Evolutionary conservation across 2,329 filamentous ascomycete genomes (phyloP).

Genomic region (Cladobotryum protrusum): DNA sequence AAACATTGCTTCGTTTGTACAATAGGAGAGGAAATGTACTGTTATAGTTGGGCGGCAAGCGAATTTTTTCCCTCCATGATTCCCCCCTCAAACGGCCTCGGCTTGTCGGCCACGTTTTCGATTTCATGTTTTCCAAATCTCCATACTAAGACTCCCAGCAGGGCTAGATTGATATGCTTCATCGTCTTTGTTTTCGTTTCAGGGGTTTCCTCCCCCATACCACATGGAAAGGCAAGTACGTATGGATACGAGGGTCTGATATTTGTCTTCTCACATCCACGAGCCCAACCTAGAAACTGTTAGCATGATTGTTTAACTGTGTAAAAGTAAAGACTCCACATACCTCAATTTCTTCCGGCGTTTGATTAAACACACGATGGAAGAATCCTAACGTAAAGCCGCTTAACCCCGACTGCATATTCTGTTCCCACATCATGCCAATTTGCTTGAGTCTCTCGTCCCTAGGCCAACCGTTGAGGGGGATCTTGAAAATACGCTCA

Average conservation of each 20-base stretch:
- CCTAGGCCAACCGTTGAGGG: slow-evolving; percentile 49
- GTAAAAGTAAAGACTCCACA: slow-evolving; percentile 10
- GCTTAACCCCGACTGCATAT: slow-evolving; percentile 37
- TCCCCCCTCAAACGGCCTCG: too few species aligned
- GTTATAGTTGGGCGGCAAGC: too few species aligned
- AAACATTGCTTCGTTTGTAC: too few species aligned
- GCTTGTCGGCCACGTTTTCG: too few species aligned
- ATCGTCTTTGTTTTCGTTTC: neutral
- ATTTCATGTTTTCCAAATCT: too few species aligned
- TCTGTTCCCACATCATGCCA: slow-evolving; percentile 40
- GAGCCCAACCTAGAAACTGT: slow-evolving; percentile 34
- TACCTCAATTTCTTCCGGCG: slow-evolving; percentile 44
- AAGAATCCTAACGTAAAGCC: slow-evolving; percentile 38
- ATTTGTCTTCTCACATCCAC: slow-evolving; percentile 44
- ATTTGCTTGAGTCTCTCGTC: slow-evolving; percentile 37
- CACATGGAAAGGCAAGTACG: slow-evolving; percentile 44
- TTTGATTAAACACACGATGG: slow-evolving; percentile 34
- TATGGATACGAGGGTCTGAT: slow-evolving; percentile 40
- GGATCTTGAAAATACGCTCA: slow-evolving; percentile 47
- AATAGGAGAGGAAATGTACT: too few species aligned
- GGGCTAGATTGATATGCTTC: neutral
- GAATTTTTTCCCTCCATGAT: too few species aligned
- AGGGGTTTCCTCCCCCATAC: slow-evolving; percentile 44
- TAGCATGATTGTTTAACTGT: neutral
- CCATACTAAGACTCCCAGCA: too few species aligned